Evolutionary conservation across 2,329 filamentous ascomycete species (phyloP).

Genomic region (Cladosporium cucumerinum): DNA sequence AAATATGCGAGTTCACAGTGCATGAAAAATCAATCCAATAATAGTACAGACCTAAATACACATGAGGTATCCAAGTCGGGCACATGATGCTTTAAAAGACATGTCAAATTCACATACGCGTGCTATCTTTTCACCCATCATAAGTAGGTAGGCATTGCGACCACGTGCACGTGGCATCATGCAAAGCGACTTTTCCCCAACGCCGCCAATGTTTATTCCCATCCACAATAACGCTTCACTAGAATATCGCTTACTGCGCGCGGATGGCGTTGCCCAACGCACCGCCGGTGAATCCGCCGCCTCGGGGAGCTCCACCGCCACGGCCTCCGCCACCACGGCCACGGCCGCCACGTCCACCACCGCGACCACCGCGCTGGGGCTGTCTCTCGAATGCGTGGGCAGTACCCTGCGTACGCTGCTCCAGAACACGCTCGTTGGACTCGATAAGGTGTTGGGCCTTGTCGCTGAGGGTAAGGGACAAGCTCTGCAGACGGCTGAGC

Average conservation of each 20-base stretch:
- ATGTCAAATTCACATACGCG: slow-evolving; percentile 18
- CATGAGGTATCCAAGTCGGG: background rate
- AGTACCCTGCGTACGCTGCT: slow-evolving; percentile 94
- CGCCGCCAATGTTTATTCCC: slow-evolving; percentile 16
- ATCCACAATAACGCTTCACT: slow-evolving; percentile 17
- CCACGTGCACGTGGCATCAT: slow-evolving; percentile 12
- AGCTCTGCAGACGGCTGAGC: slow-evolving; percentile 89
- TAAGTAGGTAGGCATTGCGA: slow-evolving; percentile 16
- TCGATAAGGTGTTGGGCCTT: slow-evolving; percentile 96
- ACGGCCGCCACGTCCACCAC: slow-evolving; percentile 44
- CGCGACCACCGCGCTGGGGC: slow-evolving; percentile 69
- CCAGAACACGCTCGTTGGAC: slow-evolving; percentile 93
- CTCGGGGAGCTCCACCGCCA: slow-evolving; percentile 55
- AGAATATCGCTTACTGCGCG: slow-evolving; percentile 37
- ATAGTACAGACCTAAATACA: background rate
- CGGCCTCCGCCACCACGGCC: slow-evolving; percentile 59
- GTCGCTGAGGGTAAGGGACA: slow-evolving; percentile 90
- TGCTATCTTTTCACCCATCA: slow-evolving; percentile 16
- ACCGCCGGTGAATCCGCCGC: slow-evolving; percentile 78
- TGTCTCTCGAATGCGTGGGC: slow-evolving; percentile 93
- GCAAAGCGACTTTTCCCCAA: slow-evolving; percentile 17
- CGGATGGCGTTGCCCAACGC: slow-evolving; percentile 62
- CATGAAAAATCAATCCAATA: background rate
- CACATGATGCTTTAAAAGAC: background rate
- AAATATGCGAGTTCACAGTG: too few species aligned